Base-by-base conservation (phyloP, 2,329 filamentous ascomycete genomes). In the Thelonectria rubi region DNA sequence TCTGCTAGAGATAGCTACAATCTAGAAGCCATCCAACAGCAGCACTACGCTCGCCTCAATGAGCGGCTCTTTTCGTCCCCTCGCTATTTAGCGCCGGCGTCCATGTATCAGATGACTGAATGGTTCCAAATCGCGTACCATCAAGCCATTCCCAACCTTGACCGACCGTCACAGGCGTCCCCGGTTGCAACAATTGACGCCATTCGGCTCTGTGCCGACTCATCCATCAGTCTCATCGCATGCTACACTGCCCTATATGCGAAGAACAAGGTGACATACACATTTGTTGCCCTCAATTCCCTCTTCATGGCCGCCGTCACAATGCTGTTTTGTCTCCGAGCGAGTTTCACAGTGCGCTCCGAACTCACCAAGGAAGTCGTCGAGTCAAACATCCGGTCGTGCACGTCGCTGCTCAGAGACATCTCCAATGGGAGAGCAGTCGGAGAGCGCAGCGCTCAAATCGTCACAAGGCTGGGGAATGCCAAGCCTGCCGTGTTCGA, bases 121-220 rank as follows among this genome's bases (percentile, higher is more conserved):
- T 69, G 67, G 67, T 69, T 69, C 15, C 67, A 69, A 14, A 69
- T 69, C 8, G 67, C 67, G 15, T 69, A 69, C 8, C 67, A 69
- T 6, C 67, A 68, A 37, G 67, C 67, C 4, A 67, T 69, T 11
- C 59, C 69, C 17, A 69, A 69, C 32, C 55, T 69, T 11, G 63
- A 69, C 24, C 50, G 67, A 1, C 67, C 67, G 1, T 69, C 67
- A 7, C 65, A 69, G 20, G 67, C 67, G 18, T 69, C 63, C 1
- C 67, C 67, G 0, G 60, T 69, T 1, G 69, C 65, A 32, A 66
- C 67, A n/a, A 62, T 66, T n/a, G 67, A 69, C 0, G 67, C 67
- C 0, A 69, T 69, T 9, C 67, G 67, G 1, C 43, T 69, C 0
- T 69, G 67, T 1, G 67, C 67, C 0, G 67, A 69, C 43, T 69